A percentile compares a stretch with the other conserved stretches of the same genome.
Conservation (phyloP, 2,329 filamentous ascomycete species). For the Fusarium phyllophilum region DNA sequence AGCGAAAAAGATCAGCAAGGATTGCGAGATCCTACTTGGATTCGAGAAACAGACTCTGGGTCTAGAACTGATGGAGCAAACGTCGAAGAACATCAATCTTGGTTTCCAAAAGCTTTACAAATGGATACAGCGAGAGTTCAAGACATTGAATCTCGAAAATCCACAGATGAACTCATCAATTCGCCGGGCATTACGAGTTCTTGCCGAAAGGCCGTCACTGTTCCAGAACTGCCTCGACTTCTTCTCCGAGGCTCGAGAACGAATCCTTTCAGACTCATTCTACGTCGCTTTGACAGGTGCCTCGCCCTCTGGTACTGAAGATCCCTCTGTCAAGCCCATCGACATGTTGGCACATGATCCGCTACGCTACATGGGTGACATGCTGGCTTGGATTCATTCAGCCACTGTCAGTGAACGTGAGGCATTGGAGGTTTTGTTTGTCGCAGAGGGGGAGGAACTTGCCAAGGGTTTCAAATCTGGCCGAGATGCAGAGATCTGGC, state of each 20-base stretch:
- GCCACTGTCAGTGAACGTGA: slow-evolving; percentile 94
- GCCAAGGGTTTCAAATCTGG: slow-evolving; percentile 83
- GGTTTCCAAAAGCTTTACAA: slow-evolving; percentile 96
- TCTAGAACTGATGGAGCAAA: slow-evolving; percentile 90
- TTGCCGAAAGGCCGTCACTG: slow-evolving; percentile 87
- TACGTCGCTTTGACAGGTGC: slow-evolving; percentile 86
- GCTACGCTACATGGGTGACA: slow-evolving; percentile 91
- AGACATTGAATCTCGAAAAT: slow-evolving; percentile 90
- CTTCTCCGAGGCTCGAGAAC: slow-evolving; percentile 90
- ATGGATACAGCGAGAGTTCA: slow-evolving; percentile 95
- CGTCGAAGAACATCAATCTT: slow-evolving; percentile 83
- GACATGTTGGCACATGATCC: slow-evolving; percentile 93
- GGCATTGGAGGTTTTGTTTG: slow-evolving; percentile 89
- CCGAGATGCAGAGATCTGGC: slow-evolving; percentile 86
- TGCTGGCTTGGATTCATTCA: slow-evolving; percentile 97
- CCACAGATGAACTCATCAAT: slow-evolving; percentile 90
- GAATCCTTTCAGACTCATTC: slow-evolving; percentile 88
- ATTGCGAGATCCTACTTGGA: slow-evolving; percentile 89
- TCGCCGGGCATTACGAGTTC: slow-evolving; percentile 81
- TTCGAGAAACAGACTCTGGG: slow-evolving; percentile 90
- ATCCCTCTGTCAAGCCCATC: slow-evolving; percentile 82
- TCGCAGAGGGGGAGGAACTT: slow-evolving; percentile 89
- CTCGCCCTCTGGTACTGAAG: slow-evolving; percentile 65
- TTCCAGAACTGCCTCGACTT: slow-evolving; percentile 95
- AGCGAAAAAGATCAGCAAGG: slow-evolving; percentile 86